Evolutionary conservation across 352 stramenopile species (phyloP), one percentile per base, ranked within the genome.

Genomic region (Phytophthora melonis): DNA sequence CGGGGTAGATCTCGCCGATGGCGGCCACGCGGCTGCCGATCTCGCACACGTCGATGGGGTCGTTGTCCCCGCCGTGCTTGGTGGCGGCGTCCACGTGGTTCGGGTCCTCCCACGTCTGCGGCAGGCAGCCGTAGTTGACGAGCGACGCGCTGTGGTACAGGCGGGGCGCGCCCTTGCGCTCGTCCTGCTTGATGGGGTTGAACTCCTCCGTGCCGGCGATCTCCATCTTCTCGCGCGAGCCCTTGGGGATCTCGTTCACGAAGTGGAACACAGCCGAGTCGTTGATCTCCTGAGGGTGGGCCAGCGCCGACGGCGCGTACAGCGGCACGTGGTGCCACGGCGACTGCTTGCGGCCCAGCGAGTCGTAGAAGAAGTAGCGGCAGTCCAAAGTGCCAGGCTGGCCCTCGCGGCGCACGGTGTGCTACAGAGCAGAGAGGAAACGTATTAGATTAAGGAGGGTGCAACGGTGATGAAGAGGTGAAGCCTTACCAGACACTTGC

Each of bases 91-190:
- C 95, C 60, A 99, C 87, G 57, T 98, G 89, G 58, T 95, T 95
- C 6, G 98, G 98, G 79, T 99, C 97, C 80, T 99, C 98, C 98
- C 98, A 99, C 3, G 98, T 99, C 83, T 99, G 98, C 52, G 98
- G 98, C 64, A 99, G 77, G 70, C 92, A 99, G 62, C 98, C 98
- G 74, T 99, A 99, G 84, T 99, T 99, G 75, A 95, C 86, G 19
- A 97, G 77, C 30, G 90, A 95, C 32, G 90, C 88, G 59, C 86
- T 93, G 76, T 95, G 88, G 70, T 97, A 97, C 55, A 94, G 87
- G 30, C 98, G 89, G 52, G 98, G 95, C 54, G 95, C 94, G 71
- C 97, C 98, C 71, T 99, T 99, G 83, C 99, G 99, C 53, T 98
- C 90, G 88, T 99, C 98, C 83, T 99, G 98, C 74, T 97, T 97